Conservation (phyloP, 805 yeast species). For the Candida parachauliodes region DNA sequence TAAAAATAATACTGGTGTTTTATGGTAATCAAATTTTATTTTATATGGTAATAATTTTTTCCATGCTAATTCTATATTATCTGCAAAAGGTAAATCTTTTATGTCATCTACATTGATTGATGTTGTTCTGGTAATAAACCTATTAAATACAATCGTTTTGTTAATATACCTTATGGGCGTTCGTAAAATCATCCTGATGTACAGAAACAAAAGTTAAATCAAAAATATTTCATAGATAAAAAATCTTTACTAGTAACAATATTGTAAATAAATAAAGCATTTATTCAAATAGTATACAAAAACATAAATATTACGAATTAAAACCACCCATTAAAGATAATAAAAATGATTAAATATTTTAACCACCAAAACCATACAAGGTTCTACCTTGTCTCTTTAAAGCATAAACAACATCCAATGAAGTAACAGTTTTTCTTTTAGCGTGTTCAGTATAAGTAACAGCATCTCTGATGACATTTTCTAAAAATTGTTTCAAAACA, state of each 20-base stretch:
- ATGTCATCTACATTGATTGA: constrained; percentile 2
- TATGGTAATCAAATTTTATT: not conserved
- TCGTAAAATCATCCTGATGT: no score
- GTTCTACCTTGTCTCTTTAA: constrained; percentile 99
- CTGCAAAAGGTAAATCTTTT: constrained; percentile 3
- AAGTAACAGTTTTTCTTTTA: constrained; percentile 99
- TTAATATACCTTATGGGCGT: not conserved
- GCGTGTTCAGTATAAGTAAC: constrained; percentile 99
- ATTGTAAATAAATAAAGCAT: not conserved
- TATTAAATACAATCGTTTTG: not conserved
- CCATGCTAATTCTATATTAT: constrained; percentile 3
- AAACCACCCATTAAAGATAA: constrained; percentile 2
- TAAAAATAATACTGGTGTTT: constrained; percentile 40
- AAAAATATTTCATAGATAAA: no score
- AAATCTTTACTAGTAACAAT: no score
- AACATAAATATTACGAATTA: constrained; percentile 6
- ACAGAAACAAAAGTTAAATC: no score
- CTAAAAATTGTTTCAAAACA: constrained; percentile 92
- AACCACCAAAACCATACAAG: constrained; percentile 99
- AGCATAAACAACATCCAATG: constrained; percentile 97
- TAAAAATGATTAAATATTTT: constrained; percentile 23
- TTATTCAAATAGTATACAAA: constrained; percentile 4
- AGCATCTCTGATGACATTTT: constrained; percentile 97
- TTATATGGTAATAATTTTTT: not conserved
- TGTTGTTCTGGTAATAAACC: not conserved